Percentiles rank a stretch among this genome's conserved stretches.
These are phyloP conservation scores for Coemansia sp. DNA, from an alignment of 192 early-diverging fungal genomes.

Conservation along the genomic window DNA sequence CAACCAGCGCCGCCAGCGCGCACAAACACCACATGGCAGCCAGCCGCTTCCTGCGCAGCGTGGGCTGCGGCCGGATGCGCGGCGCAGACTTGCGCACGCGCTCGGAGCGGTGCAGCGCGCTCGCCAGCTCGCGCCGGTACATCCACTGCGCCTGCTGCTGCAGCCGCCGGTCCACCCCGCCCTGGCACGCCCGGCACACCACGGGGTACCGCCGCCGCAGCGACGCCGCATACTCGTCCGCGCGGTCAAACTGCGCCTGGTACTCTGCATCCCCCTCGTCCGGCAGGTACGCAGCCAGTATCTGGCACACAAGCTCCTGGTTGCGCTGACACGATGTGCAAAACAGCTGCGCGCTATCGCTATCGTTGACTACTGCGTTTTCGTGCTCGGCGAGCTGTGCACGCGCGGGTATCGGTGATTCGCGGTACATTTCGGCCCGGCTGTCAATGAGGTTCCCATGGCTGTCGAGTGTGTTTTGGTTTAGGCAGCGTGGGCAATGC, in stretches of 20 bases:
- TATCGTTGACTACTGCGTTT: not conserved
- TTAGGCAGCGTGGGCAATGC: slow-evolving; percentile 39
- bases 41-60: slow-evolving; percentile 28
- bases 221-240: slow-evolving; percentile 30
- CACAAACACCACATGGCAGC: slow-evolving; percentile 22
- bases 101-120: slow-evolving; percentile 28
- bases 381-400: not conserved
- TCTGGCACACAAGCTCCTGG: slow-evolving; percentile 43
- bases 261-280: slow-evolving; percentile 37
- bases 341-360: slow-evolving; percentile 11
- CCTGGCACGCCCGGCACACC: slow-evolving; percentile 37
- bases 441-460: slow-evolving; percentile 35
- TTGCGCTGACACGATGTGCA: slow-evolving; percentile 44
- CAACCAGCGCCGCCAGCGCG: slow-evolving; percentile 10
- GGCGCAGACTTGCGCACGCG: slow-evolving; percentile 11
- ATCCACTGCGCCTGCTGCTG: slow-evolving; percentile 41
- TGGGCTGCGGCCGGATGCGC: slow-evolving; percentile 15
- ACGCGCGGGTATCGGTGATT: slow-evolving; percentile 9
- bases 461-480: slow-evolving; percentile 35
- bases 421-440: slow-evolving; percentile 32
- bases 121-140: slow-evolving; percentile 28
- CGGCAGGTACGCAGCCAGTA: slow-evolving; percentile 38
- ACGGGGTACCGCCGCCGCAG: slow-evolving; percentile 35
- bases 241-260: not conserved
- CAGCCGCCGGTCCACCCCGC: slow-evolving; percentile 27